These are phyloP conservation scores for Rhytidiadelphus loreus DNA, from an alignment of 225 moss, liverwort and hornwort genomes.

Conservation along the genomic window DNA sequence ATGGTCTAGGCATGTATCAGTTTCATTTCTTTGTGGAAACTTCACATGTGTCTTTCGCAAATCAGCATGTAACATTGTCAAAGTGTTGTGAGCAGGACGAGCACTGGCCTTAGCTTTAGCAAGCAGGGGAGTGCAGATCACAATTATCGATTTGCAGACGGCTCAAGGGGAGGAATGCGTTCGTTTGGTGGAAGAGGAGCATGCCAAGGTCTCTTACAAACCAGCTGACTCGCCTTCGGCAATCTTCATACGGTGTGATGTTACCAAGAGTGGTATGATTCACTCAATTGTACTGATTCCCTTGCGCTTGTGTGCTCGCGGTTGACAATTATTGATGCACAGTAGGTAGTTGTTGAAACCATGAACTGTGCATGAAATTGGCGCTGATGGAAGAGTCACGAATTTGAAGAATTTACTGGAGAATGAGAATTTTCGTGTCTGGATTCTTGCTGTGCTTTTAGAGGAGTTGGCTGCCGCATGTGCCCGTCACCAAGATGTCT, in stretches of 20 bases:
- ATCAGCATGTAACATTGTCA: background rate
- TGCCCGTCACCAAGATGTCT: conserved; percentile 32
- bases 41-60: background rate
- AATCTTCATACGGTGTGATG: conserved; percentile 62
- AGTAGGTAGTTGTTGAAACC: background rate
- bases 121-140: too few species aligned
- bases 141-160: too few species aligned
- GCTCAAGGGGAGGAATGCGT: conserved; percentile 20
- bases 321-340: background rate
- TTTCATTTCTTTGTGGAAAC: background rate
- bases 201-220: conserved; percentile 32
- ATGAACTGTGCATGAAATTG: background rate
- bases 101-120: too few species aligned
- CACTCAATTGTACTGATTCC: background rate
- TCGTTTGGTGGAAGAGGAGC: conserved; percentile 55
- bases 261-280: conserved; percentile 35
- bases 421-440: background rate
- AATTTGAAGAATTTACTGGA: background rate
- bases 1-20: background rate
- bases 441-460: background rate
- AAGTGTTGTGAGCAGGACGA: background rate
- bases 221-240: conserved; percentile 30
- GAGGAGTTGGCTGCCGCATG: conserved; percentile 27
- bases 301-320: too few species aligned
- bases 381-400: background rate